Conservation (phyloP, 805 yeast genomes). For the Wickerhamomyces bisporus region DNA sequence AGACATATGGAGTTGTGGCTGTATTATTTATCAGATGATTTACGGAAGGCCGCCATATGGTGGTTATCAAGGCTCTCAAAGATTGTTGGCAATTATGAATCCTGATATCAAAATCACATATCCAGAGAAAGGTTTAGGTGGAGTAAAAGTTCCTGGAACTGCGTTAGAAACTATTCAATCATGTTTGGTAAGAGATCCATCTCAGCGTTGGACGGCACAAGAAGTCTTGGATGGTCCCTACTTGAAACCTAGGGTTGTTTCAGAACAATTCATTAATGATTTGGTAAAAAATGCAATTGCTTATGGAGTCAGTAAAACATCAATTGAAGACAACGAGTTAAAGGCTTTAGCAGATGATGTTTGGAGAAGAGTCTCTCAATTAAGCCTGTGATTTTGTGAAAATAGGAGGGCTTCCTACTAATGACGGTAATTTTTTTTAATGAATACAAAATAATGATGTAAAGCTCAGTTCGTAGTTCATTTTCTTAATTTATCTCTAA, state of each 20-base stretch:
- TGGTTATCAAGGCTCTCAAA: conserved; percentile 64
- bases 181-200: conserved; percentile 71
- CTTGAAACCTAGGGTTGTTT: conserved; percentile 68
- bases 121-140: conserved; percentile 59
- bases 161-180: conserved; percentile 65
- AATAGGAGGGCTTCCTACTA: no score
- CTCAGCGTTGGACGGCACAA: conserved; percentile 56
- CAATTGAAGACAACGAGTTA: conserved; percentile 38
- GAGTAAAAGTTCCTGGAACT: conserved; percentile 58
- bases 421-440: no score
- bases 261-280: conserved; percentile 60
- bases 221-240: conserved; percentile 61
- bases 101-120: conserved; percentile 69
- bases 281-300: conserved; percentile 72
- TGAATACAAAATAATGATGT: no score
- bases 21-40: conserved; percentile 91
- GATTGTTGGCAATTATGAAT: conserved; percentile 80
- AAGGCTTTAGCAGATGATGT: conserved; percentile 51
- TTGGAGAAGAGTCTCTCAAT: conserved; percentile 41
- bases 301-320: conserved; percentile 53
- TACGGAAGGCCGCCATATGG: conserved; percentile 94
- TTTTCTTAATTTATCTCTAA: no score
- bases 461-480: no score
- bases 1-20: conserved; percentile 97
- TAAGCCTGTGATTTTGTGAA: conserved; percentile 2